Conservation (phyloP, 164 flowering plant species). For the Nymphaea colorata region DNA sequence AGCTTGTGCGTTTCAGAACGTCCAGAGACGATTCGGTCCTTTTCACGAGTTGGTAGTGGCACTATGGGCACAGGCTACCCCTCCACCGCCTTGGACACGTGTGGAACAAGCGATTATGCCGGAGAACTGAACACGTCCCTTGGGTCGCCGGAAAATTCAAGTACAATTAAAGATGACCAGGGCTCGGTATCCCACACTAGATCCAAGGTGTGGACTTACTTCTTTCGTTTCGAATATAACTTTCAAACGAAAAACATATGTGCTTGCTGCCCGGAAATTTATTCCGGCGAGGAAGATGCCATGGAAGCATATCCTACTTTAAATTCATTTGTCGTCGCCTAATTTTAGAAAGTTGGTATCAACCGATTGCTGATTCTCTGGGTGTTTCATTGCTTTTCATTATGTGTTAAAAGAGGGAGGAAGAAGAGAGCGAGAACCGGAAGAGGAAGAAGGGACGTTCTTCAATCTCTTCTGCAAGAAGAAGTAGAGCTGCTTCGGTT, state of each 20-base stretch:
- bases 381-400: no score
- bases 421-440: constrained; percentile 20
- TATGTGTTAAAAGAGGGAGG: constrained; percentile 15
- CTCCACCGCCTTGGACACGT: neutral
- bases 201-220: neutral
- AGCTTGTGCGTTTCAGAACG: neutral
- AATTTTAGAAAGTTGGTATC: no score
- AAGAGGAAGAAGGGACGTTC: constrained; percentile 19
- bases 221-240: no score
- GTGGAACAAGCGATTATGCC: neutral
- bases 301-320: neutral
- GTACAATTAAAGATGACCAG: neutral
- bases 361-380: no score
- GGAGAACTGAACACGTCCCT: neutral
- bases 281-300: neutral
- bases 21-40: neutral
- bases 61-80: neutral
- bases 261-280: neutral
- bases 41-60: neutral
- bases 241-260: neutral
- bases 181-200: neutral
- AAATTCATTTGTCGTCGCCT: neutral
- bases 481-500: constrained; percentile 76
- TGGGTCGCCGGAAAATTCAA: neutral
- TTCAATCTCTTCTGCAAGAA: constrained; percentile 43